Percentiles rank a stretch among this genome's conserved stretches.
Conservation (phyloP, 306 rosid species). For the Vicia faba region DNA sequence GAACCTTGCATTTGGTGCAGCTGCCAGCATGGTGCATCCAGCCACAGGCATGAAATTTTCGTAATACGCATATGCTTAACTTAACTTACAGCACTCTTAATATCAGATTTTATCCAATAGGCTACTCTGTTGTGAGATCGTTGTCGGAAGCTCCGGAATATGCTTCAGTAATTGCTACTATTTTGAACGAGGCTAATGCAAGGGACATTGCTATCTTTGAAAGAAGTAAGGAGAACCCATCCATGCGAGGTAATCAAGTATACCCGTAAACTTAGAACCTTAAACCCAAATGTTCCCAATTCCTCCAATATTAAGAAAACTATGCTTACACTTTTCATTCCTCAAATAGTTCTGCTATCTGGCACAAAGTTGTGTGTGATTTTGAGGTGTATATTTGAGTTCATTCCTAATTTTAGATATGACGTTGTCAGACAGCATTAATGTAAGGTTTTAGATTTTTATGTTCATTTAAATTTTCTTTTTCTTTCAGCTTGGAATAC, state of each 20-base stretch:
- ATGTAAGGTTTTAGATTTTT: background rate
- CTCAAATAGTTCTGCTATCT: background rate
- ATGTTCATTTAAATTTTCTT: constrained; percentile 19
- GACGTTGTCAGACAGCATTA: background rate
- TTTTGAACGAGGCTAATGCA: constrained; percentile 62
- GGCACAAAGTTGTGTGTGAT: constrained; percentile 9
- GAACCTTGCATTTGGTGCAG: constrained; percentile 97
- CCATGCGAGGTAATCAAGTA: constrained; percentile 71
- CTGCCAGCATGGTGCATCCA: constrained; percentile 99
- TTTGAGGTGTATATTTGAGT: constrained; percentile 11
- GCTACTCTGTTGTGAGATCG: constrained; percentile 97
- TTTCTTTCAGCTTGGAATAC: constrained; percentile 79
- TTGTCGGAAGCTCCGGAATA: constrained; percentile 95
- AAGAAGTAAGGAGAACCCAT: constrained; percentile 59
- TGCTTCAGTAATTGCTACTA: constrained; percentile 83
- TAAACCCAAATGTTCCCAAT: background rate
- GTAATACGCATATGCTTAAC: constrained; percentile 26
- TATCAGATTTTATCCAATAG: constrained; percentile 47
- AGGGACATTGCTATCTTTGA: constrained; percentile 33
- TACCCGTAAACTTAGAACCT: constrained; percentile 24
- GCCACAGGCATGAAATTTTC: constrained; percentile 71
- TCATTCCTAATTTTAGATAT: constrained; percentile 24
- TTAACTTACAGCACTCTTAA: constrained; percentile 16
- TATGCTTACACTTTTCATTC: constrained; percentile 15
- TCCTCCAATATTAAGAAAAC: constrained; percentile 8